phyloP scores from a whole-genome alignment of 768 basidiomycete genomes.

The Saitozyma sp. region DNA sequence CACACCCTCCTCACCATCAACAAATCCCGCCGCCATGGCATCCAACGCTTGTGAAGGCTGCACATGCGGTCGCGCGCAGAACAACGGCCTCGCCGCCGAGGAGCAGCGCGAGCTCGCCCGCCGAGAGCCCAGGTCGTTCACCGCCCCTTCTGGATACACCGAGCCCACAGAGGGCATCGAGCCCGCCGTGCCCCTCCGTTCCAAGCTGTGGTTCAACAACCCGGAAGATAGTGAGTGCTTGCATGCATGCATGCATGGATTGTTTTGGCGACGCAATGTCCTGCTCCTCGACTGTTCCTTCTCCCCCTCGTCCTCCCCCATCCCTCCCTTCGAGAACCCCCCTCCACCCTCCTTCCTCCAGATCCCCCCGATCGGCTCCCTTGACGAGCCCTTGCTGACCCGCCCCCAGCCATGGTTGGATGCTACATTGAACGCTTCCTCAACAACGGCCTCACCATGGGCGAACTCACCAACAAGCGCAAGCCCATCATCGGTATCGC shows the following conservation, averaged over 20 bases:
- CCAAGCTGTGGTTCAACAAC: constrained; percentile 46
- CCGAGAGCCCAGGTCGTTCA: constrained; percentile 26
- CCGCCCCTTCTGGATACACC: constrained; percentile 29
- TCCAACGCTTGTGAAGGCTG: no score
- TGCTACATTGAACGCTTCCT: constrained; percentile 44
- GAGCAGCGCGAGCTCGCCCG: constrained; percentile 1
- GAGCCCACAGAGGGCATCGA: constrained; percentile 38
- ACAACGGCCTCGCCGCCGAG: neutral
- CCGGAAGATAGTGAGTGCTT: constrained; percentile 33
- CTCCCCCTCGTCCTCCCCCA: no score
- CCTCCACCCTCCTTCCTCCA: no score
- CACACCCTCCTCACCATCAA: no score
- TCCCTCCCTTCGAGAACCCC: no score
- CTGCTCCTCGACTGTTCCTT: no score
- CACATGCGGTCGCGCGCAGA: neutral
- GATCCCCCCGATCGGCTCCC: no score
- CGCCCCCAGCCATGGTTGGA: constrained; percentile 35
- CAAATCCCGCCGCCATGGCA: no score
- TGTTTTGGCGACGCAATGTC: no score
- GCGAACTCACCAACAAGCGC: constrained; percentile 22
- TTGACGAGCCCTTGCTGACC: neutral
- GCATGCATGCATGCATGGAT: neutral
- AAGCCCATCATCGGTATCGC: constrained; percentile 50
- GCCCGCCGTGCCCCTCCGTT: constrained; percentile 39
- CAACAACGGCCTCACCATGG: constrained; percentile 36